Evolutionary conservation across 805 yeast genomes (phyloP).

Genomic region (Lachancea sp.): DNA sequence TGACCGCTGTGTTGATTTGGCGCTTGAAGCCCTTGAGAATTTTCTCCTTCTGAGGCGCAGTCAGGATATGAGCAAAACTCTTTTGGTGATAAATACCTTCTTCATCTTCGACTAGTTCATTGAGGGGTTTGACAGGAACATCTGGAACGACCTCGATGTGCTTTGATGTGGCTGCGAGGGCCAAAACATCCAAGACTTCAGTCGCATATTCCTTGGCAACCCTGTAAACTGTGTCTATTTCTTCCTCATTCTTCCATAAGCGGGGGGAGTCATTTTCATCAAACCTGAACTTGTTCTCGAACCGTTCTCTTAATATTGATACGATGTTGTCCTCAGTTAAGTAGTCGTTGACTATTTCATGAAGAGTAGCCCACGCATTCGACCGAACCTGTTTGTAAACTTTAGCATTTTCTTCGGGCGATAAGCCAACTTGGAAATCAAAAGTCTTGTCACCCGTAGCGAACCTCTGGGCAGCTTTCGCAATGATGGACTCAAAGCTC

Average conservation of each 20-base stretch:
- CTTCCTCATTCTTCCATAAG: constrained; percentile 67
- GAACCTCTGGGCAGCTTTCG: constrained; percentile 30
- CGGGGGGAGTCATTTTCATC: constrained; percentile 78
- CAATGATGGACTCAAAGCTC: constrained; percentile 37
- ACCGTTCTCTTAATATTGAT: constrained; percentile 62
- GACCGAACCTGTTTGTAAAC: constrained; percentile 42
- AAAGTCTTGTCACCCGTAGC: constrained; percentile 19
- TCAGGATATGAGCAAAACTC: constrained; percentile 51
- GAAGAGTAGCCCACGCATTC: constrained; percentile 61
- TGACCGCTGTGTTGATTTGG: constrained; percentile 68
- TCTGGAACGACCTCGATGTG: constrained; percentile 58
- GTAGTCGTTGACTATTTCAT: constrained; percentile 52
- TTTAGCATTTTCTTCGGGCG: constrained; percentile 36
- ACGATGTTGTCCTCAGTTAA: constrained; percentile 61
- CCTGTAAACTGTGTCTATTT: constrained; percentile 60
- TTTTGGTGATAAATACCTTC: constrained; percentile 36
- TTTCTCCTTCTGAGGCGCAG: constrained; percentile 49
- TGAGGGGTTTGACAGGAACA: constrained; percentile 34
- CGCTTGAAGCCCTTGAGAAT: constrained; percentile 58
- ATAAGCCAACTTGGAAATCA: constrained; percentile 65
- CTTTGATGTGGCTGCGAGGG: constrained; percentile 46
- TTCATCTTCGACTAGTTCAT: constrained; percentile 16
- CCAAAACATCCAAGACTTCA: constrained; percentile 50
- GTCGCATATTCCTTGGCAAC: constrained; percentile 55
- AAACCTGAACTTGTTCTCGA: constrained; percentile 78